Conservation (phyloP, 2,329 filamentous ascomycete genomes). For the Fusarium luffae region DNA sequence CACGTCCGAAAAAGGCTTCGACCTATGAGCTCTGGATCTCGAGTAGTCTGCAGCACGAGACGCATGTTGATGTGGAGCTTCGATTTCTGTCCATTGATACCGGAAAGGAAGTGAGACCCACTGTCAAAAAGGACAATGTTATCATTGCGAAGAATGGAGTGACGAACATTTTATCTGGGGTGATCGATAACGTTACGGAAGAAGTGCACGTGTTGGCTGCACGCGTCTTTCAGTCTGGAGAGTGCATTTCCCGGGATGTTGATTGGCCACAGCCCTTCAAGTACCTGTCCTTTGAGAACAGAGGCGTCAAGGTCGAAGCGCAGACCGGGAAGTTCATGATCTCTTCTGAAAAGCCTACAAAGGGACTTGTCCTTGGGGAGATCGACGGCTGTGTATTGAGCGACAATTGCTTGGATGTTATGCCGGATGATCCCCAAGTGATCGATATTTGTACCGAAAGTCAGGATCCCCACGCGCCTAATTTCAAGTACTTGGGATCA, state of each 20-base stretch:
- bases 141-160: not conserved
- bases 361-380: conserved; percentile 66
- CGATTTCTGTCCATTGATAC: not conserved
- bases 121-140: not conserved
- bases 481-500: not conserved
- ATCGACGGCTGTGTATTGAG: conserved; percentile 58
- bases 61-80: not conserved
- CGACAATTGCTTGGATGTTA: conserved; percentile 69
- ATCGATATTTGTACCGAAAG: not conserved
- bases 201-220: not conserved
- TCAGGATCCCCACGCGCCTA: not conserved
- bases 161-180: not conserved
- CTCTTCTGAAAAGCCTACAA: conserved; percentile 60
- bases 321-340: conserved; percentile 41
- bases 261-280: conserved; percentile 73
- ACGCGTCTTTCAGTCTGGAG: not conserved
- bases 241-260: conserved; percentile 49
- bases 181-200: not conserved
- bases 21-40: not conserved
- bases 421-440: conserved; percentile 56
- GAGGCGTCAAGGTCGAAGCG: conserved; percentile 51
- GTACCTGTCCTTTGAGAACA: conserved; percentile 63
- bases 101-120: not conserved
- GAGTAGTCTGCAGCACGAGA: not conserved
- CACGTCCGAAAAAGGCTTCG: not conserved